Percentiles rank a stretch among this genome's conserved stretches.
phyloP scores from a whole-genome alignment of 2,329 filamentous ascomycete species.

The Colletotrichum sp. region DNA sequence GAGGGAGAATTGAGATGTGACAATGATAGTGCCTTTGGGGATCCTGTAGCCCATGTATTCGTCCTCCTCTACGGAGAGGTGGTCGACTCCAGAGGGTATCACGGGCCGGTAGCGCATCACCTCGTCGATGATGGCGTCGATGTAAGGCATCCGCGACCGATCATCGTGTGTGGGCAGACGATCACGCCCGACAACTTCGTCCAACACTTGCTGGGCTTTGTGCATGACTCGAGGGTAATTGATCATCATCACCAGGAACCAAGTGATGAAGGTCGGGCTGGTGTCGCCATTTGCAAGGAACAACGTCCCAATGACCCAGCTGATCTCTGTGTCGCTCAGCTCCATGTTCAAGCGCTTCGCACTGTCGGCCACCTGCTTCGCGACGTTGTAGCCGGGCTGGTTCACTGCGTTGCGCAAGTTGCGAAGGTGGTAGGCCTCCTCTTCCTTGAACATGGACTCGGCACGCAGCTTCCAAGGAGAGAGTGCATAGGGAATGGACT shows the following conservation, averaged over 20 bases:
- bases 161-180: slow-evolving; percentile 31
- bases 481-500: neutral
- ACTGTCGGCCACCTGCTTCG: neutral
- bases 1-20: slow-evolving; percentile 45
- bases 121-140: slow-evolving; percentile 35
- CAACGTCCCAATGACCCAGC: neutral
- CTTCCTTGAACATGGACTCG: neutral
- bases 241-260: slow-evolving; percentile 34
- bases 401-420: neutral
- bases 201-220: slow-evolving; percentile 45
- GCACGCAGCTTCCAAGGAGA: slow-evolving; percentile 8
- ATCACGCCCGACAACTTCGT: slow-evolving; percentile 37
- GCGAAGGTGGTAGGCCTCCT: neutral
- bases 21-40: slow-evolving; percentile 36
- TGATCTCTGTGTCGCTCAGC: neutral
- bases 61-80: slow-evolving; percentile 37
- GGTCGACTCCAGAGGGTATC: slow-evolving; percentile 38
- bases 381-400: neutral
- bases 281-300: neutral
- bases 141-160: slow-evolving; percentile 28
- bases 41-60: slow-evolving; percentile 29
- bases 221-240: slow-evolving; percentile 24
- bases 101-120: slow-evolving; percentile 34
- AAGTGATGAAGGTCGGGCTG: slow-evolving; percentile 4
- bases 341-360: neutral